These are phyloP conservation scores for Ormosia semicastrata DNA, from an alignment of 306 rosid genomes.

Conservation along the genomic window DNA sequence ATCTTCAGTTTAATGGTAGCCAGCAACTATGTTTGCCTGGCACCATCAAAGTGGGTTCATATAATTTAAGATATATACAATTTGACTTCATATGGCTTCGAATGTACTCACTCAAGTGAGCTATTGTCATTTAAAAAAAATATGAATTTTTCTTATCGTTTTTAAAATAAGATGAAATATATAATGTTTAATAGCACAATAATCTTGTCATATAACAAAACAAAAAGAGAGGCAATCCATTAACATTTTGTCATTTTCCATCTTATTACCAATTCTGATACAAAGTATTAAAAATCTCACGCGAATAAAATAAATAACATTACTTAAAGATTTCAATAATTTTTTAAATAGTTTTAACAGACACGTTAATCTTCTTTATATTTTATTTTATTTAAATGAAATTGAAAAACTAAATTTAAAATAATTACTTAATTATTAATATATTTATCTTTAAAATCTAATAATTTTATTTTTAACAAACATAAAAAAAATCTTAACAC, in stretches of 20 bases:
- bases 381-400: too few species aligned
- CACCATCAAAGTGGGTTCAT: not conserved
- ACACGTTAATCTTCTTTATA: not conserved
- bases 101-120: not conserved
- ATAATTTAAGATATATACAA: not conserved
- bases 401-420: not conserved
- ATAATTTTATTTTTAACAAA: too few species aligned
- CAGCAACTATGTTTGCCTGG: not conserved
- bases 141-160: not conserved
- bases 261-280: not conserved
- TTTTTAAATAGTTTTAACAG: not conserved
- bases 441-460: too few species aligned
- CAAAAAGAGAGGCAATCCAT: not conserved
- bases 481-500: too few species aligned
- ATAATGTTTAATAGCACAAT: not conserved
- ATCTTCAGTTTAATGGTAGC: conserved; percentile 7
- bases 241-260: not conserved
- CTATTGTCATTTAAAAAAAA: not conserved
- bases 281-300: not conserved
- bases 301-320: not conserved
- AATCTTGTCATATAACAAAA: not conserved
- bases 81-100: not conserved
- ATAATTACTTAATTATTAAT: too few species aligned
- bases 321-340: not conserved
- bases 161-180: not conserved